Conservation (phyloP, 305 asterid genomes). For the Fraxinus angustifolia region DNA sequence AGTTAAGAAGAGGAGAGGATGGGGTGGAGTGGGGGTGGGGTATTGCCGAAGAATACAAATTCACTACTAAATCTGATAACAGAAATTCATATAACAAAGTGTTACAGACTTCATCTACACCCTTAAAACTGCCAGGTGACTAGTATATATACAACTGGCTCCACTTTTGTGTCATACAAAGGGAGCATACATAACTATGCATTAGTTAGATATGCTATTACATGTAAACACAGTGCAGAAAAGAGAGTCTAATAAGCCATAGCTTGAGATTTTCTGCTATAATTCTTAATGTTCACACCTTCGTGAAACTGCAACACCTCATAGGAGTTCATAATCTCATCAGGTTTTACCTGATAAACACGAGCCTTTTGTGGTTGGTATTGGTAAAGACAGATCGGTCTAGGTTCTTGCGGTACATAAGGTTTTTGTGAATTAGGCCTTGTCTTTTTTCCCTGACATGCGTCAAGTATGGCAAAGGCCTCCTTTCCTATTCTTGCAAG, state of each 20-base stretch:
- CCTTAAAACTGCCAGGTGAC: not conserved
- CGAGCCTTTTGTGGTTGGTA: constrained; percentile 32
- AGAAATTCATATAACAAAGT: not conserved
- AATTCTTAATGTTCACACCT: constrained; percentile 1
- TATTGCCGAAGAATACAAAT: not conserved
- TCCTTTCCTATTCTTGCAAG: constrained; percentile 27
- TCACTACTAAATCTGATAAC: not conserved
- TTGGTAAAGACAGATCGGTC: constrained; percentile 26
- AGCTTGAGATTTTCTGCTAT: constrained; percentile 14
- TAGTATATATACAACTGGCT: constrained; percentile 6
- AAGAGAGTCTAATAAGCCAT: constrained; percentile 14
- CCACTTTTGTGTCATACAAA: constrained; percentile 1
- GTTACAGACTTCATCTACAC: constrained; percentile 23
- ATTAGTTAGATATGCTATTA: not conserved
- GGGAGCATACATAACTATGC: constrained; percentile 14
- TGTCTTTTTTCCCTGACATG: constrained; percentile 8
- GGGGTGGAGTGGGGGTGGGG: no score
- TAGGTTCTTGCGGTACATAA: not conserved
- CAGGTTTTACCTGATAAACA: constrained; percentile 26
- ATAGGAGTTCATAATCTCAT: constrained; percentile 18
- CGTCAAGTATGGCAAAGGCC: constrained; percentile 29
- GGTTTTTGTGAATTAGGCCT: constrained; percentile 2
- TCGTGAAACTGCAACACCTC: constrained; percentile 25
- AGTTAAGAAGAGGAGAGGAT: not conserved
- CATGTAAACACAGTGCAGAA: not conserved